Conservation (phyloP, 371 early-diverging fungal species). For the Haplosporangium sp. region DNA sequence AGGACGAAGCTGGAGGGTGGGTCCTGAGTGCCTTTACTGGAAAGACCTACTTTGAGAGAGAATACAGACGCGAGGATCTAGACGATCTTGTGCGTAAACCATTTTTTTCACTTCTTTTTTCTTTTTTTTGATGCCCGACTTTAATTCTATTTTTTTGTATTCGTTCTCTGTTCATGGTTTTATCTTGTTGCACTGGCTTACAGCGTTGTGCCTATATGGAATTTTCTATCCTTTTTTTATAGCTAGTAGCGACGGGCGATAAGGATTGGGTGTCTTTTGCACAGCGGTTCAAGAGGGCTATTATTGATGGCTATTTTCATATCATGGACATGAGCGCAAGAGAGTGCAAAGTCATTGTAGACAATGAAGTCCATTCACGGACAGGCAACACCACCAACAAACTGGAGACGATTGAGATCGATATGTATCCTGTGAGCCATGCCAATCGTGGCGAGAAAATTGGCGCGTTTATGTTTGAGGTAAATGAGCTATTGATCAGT, state of each 20-base stretch:
- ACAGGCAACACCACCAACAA: constrained; percentile 5
- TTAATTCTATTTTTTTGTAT: neutral
- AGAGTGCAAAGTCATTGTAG: constrained; percentile 44
- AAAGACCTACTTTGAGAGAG: constrained; percentile 46
- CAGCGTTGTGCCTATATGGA: no score
- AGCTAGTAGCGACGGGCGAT: constrained; percentile 39
- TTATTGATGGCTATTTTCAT: constrained; percentile 39
- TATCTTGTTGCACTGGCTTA: no score
- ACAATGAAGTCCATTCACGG: constrained; percentile 42
- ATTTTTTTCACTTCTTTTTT: no score
- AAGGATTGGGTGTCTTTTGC: constrained; percentile 45
- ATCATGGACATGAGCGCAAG: constrained; percentile 22
- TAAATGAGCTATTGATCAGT: constrained; percentile 10
- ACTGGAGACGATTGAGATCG: constrained; percentile 32
- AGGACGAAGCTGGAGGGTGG: constrained; percentile 47
- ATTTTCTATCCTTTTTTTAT: no score
- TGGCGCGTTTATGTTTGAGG: constrained; percentile 52
- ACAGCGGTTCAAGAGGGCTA: constrained; percentile 35
- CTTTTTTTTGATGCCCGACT: no score
- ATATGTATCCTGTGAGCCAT: constrained; percentile 47
- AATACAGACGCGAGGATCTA: constrained; percentile 43
- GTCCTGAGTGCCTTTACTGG: constrained; percentile 50
- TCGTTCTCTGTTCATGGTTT: neutral
- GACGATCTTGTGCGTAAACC: constrained; percentile 30
- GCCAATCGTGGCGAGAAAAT: constrained; percentile 34